These are phyloP conservation scores for Yarrowia osloensis DNA, from an alignment of 805 yeast species.

Conservation along the genomic window DNA sequence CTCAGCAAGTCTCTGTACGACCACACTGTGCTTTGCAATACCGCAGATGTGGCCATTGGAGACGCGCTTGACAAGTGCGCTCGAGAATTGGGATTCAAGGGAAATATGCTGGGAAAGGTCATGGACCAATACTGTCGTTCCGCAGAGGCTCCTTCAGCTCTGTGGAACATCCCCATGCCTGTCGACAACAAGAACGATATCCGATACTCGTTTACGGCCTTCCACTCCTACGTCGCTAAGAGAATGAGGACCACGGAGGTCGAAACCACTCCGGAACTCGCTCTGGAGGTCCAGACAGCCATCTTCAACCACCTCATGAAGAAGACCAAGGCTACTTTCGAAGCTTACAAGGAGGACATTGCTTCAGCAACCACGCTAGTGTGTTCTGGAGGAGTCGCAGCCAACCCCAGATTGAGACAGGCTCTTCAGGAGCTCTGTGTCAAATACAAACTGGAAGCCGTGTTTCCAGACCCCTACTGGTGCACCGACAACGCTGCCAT, in stretches of 20 bases:
- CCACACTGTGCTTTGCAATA: constrained; percentile 74
- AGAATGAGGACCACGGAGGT: background rate
- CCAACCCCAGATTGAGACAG: constrained; percentile 50
- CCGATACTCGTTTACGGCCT: constrained; percentile 68
- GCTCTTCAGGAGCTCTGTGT: constrained; percentile 38
- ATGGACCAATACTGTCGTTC: constrained; percentile 58
- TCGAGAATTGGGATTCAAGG: constrained; percentile 73
- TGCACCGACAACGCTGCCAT: constrained; percentile 96
- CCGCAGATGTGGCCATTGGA: constrained; percentile 88
- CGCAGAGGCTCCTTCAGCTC: background rate
- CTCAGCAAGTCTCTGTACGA: constrained; percentile 57
- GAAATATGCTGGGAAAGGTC: constrained; percentile 80
- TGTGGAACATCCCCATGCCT: constrained; percentile 49
- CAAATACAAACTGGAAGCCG: constrained; percentile 43
- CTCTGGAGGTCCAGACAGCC: constrained; percentile 53
- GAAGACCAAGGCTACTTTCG: background rate
- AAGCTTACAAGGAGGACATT: background rate
- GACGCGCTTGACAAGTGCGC: constrained; percentile 94
- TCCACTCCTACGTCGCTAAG: constrained; percentile 53
- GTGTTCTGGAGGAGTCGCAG: constrained; percentile 93
- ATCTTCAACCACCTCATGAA: constrained; percentile 65
- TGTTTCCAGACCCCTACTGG: constrained; percentile 67
- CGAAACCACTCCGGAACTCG: constrained; percentile 10
- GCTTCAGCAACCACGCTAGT: constrained; percentile 52
- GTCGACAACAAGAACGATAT: constrained; percentile 19